phyloP scores from a whole-genome alignment of 2,329 filamentous ascomycete genomes.

The Fusarium goolgardi region DNA sequence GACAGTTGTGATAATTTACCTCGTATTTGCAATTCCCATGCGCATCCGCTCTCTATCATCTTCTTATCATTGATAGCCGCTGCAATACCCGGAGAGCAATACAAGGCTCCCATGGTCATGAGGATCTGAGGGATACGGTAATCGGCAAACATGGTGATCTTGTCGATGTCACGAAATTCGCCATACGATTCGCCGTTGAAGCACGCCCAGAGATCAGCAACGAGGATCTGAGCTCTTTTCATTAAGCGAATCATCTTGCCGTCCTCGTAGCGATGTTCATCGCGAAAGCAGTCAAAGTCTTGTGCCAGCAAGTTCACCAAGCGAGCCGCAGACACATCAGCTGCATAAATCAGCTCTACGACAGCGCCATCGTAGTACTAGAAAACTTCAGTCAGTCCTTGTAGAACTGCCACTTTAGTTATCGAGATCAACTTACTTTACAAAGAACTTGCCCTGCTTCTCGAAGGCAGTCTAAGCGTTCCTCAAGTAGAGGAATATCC shows the following conservation, averaged over 20 bases:
- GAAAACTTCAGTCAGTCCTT: slow-evolving; percentile 16
- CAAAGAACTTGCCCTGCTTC: slow-evolving; percentile 86
- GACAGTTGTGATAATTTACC: slow-evolving; percentile 59
- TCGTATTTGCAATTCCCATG: slow-evolving; percentile 88
- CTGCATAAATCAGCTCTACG: slow-evolving; percentile 76
- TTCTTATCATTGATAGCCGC: slow-evolving; percentile 73
- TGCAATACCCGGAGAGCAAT: slow-evolving; percentile 84
- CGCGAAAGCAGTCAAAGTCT: slow-evolving; percentile 87
- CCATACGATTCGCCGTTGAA: slow-evolving; percentile 86
- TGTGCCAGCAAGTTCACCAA: slow-evolving; percentile 87
- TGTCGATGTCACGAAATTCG: slow-evolving; percentile 88
- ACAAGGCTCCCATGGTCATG: slow-evolving; percentile 81
- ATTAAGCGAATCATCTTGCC: slow-evolving; percentile 81
- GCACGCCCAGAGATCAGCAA: slow-evolving; percentile 96
- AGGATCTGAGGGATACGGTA: slow-evolving; percentile 97
- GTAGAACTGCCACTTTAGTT: too few species aligned
- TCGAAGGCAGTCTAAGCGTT: slow-evolving; percentile 81
- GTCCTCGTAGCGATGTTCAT: slow-evolving; percentile 80
- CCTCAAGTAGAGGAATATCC: slow-evolving; percentile 83
- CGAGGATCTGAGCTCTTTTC: slow-evolving; percentile 95
- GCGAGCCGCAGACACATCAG: slow-evolving; percentile 81
- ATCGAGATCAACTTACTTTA: slow-evolving; percentile 65
- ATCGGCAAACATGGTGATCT: slow-evolving; percentile 98
- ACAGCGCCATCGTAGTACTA: slow-evolving; percentile 83
- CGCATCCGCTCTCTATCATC: slow-evolving; percentile 75